Base-by-base conservation (phyloP, 768 basidiomycete species). In the Tricholoma sp. region DNA sequence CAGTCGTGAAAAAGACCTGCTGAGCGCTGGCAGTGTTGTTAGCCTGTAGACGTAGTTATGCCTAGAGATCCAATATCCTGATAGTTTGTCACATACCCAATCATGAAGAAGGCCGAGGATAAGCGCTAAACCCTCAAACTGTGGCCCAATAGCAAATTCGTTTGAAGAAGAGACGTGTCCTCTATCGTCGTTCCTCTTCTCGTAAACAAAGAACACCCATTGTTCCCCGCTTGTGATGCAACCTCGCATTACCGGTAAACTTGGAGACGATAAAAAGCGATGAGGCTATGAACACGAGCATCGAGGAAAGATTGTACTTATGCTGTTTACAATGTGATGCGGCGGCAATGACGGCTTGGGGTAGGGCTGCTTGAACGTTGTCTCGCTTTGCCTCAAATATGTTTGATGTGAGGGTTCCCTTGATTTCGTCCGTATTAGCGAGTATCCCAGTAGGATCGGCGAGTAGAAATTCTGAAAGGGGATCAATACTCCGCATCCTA, bases 301-400 rank as follows among this genome's bases (percentile, higher is more conserved):
- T 39, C 37, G 37, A 39, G 37, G 47, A 53, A 43, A 46, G 7
- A 24, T 16, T 41, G 22, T 32, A 53, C 59, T 32, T 49, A 49
- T 50, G 59, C 22, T 61, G 59, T 31, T 11, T 53, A 50, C 59
- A 58, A 58, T 62, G 51, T 43, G 61, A 55, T 45, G 61, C 61
- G 14, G 52, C 57, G 22, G 62, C 61, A 55, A 61, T 39, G 37
- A 55, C 49, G 35, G 61, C 62, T 43, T 62, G 55, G 21, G 58
- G 55, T 37, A 63, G 29, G 37, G 51, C 58, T 18, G 54, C 55
- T 50, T 52, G 37, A n/a, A 62, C 39, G 24, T 62, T 61, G 50
- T 63, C 61, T 53, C 55, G 54, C 51, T 61, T 59, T 29, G 62
- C 62, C 49, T 63, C 61, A 54, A 63, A 62, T 21, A 63, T 54